Conservation (phyloP, 1,284 basidiomycete species). For the Tilletia horrida region DNA sequence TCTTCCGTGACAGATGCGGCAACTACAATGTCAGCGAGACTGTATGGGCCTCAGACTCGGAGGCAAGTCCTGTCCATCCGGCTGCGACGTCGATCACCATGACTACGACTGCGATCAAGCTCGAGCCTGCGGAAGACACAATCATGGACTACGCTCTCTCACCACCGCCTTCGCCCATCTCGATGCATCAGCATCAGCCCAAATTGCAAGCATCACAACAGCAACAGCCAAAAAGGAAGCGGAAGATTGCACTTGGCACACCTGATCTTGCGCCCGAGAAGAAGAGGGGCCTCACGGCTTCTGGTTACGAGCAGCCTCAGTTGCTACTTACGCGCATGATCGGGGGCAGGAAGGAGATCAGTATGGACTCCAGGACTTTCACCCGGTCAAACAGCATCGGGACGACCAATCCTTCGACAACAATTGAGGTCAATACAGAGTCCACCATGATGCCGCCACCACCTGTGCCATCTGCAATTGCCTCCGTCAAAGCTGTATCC, state of each 20-base stretch:
- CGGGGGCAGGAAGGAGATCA: background rate
- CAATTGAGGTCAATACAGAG: no score
- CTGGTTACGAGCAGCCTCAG: background rate
- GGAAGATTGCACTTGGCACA: constrained; percentile 2
- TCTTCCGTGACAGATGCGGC: constrained; percentile 8
- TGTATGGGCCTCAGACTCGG: constrained; percentile 10
- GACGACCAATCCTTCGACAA: no score
- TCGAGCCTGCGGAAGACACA: background rate
- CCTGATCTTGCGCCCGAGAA: constrained; percentile 9
- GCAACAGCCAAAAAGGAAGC: background rate
- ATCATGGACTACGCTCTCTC: background rate
- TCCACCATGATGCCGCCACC: no score
- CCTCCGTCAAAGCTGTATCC: no score
- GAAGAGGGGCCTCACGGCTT: background rate
- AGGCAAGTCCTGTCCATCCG: background rate
- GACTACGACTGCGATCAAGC: no score
- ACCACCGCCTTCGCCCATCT: background rate
- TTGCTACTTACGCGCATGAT: background rate
- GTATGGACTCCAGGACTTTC: constrained; percentile 1
- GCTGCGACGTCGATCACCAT: background rate
- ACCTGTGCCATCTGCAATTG: no score
- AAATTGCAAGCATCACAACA: background rate
- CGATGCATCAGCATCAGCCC: background rate
- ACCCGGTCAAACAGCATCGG: background rate
- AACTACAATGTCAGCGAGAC: constrained; percentile 1